phyloP scores from a whole-genome alignment of 1,284 basidiomycete genomes.

The Trametes polyzona region DNA sequence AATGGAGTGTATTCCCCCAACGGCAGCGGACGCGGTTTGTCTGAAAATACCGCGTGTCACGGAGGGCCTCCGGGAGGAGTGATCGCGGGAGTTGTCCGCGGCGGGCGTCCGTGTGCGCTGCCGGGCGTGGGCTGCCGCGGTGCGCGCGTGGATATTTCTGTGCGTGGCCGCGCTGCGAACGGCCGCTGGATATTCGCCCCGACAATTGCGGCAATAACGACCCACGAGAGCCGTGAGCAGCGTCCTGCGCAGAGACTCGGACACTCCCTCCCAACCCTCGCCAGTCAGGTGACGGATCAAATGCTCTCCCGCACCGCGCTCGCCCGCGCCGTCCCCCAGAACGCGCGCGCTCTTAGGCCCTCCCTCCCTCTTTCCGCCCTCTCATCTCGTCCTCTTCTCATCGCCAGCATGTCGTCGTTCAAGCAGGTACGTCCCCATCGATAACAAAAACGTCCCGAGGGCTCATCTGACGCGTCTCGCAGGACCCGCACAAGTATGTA shows the following conservation, averaged over 20 bases:
- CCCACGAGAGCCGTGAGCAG: too few species aligned
- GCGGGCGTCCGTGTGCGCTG: background rate
- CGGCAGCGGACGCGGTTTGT: slow-evolving; percentile 8
- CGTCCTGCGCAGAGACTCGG: too few species aligned
- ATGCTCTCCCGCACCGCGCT: slow-evolving; percentile 22
- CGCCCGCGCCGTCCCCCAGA: slow-evolving; percentile 3
- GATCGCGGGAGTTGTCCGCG: background rate
- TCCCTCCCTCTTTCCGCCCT: slow-evolving; percentile 5
- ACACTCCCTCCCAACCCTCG: background rate
- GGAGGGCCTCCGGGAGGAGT: background rate
- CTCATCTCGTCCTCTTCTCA: slow-evolving; percentile 4
- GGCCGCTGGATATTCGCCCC: background rate
- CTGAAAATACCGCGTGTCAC: background rate
- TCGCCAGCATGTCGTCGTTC: slow-evolving; percentile 33
- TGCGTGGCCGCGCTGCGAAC: background rate
- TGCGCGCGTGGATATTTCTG: slow-evolving; percentile 8
- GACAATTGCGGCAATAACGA: background rate
- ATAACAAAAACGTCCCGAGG: background rate
- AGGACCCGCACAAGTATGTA: slow-evolving; percentile 72
- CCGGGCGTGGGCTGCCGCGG: background rate
- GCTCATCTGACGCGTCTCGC: background rate
- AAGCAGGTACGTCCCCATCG: slow-evolving; percentile 31
- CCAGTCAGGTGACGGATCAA: slow-evolving; percentile 32
- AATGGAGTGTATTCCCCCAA: background rate
- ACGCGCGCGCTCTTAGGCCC: slow-evolving; percentile 11